Evolutionary conservation across 23 red algal genomes (phyloP), one percentile per base, ranked within the genome.

Genomic region (Gracilaria domingensis): DNA sequence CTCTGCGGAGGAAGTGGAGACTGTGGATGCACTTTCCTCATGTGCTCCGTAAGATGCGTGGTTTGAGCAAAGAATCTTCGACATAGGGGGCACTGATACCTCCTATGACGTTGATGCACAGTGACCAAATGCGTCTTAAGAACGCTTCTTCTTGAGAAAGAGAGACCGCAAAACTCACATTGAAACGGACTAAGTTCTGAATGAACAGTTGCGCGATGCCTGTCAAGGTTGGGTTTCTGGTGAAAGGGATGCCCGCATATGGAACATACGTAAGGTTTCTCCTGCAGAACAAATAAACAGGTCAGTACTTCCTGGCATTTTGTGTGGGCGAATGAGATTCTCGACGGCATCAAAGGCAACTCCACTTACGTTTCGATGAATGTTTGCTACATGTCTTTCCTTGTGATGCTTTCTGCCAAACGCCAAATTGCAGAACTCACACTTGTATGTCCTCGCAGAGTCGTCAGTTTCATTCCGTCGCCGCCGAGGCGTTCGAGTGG

Each of bases 321-420:
- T n/a, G n/a, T n/a, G n/a, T n/a, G n/a, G n/a, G n/a, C n/a, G n/a
- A n/a, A n/a, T n/a, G n/a, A n/a, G n/a, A n/a, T n/a, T n/a, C n/a
- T n/a, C n/a, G n/a, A n/a, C n/a, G n/a, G n/a, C n/a, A n/a, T n/a
- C n/a, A n/a, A n/a, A n/a, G n/a, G n/a, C n/a, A n/a, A n/a, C n/a
- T 76, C 12, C 24, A 92, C 89, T 83, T 83, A 92, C 89, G 28
- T 92, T 61, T 84, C 79, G 69, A 78, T 92, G 89, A 29, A 92
- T 92, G 29, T 92, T 92, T 2, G 78, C 89, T 4, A 92, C 89
- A 84, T 92, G 89, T 61, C 89, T 59, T 38, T 92, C 89, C 80
- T 92, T 92, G 79, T 92, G 89, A 61, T 92, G 89, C 39, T 92
- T 92, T 28, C 89, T 79, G 8, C 80, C 80, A 71, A 92, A 92